Evolutionary conservation across 2,329 filamentous ascomycete species (phyloP).

Genomic region (Fusarium subtropicale): DNA sequence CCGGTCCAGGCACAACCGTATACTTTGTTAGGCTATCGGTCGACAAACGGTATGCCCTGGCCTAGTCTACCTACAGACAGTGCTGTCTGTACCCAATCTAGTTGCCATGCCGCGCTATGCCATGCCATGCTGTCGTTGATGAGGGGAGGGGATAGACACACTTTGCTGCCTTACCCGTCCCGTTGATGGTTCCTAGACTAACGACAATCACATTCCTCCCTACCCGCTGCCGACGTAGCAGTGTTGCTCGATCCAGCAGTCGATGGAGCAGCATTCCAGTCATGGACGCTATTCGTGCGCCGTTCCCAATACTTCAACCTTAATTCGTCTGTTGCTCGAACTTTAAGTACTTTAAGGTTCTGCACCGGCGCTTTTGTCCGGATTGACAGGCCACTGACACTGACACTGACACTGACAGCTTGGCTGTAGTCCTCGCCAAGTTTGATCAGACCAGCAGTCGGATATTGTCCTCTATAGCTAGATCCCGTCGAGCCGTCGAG

Average conservation of each 20-base stretch:
- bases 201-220: slow-evolving; percentile 44
- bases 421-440: slow-evolving; percentile 26
- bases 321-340: slow-evolving; percentile 33
- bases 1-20: slow-evolving; percentile 17
- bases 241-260: slow-evolving; percentile 24
- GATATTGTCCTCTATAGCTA: slow-evolving; percentile 27
- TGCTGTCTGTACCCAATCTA: slow-evolving; percentile 1
- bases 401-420: slow-evolving; percentile 3
- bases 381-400: not conserved
- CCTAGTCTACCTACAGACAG: not conserved
- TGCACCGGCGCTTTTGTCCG: slow-evolving; percentile 28
- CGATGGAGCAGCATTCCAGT: slow-evolving; percentile 38
- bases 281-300: slow-evolving; percentile 31
- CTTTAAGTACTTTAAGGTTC: slow-evolving; percentile 40
- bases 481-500: slow-evolving; percentile 34
- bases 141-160: slow-evolving; percentile 9
- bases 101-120: slow-evolving; percentile 1
- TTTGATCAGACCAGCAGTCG: slow-evolving; percentile 20
- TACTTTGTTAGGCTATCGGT: slow-evolving; percentile 18
- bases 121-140: slow-evolving; percentile 18
- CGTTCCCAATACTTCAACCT: slow-evolving; percentile 32
- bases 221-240: slow-evolving; percentile 22
- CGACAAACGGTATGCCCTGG: slow-evolving; percentile 18
- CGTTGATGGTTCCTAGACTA: slow-evolving; percentile 39
- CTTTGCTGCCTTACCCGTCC: slow-evolving; percentile 38